Evolutionary conservation across 1,284 basidiomycete genomes (phyloP).

Genomic region (Volvariella volvacea): DNA sequence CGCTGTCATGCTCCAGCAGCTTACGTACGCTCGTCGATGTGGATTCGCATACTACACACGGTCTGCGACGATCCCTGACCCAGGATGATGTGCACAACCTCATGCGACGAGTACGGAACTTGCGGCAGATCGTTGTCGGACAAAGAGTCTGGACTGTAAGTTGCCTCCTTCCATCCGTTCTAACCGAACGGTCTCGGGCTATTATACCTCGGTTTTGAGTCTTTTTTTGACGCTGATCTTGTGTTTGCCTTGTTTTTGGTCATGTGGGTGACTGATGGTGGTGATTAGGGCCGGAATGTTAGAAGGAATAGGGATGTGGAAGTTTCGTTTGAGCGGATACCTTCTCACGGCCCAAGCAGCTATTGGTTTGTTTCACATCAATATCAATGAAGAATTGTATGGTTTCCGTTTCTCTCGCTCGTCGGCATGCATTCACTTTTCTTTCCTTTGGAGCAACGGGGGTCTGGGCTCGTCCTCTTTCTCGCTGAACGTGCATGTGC

Average conservation of each 20-base stretch:
- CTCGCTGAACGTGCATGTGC: too few species aligned
- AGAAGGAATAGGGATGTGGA: background rate
- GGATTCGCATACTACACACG: slow-evolving; percentile 38
- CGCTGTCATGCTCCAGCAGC: slow-evolving; percentile 30
- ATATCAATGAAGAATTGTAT: too few species aligned
- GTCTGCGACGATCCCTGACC: slow-evolving; percentile 32
- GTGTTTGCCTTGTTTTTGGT: background rate
- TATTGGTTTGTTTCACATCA: slow-evolving; percentile 31
- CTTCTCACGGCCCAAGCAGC: slow-evolving; percentile 8
- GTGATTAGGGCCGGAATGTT: background rate
- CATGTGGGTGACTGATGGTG: background rate
- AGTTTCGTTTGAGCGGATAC: slow-evolving; percentile 12
- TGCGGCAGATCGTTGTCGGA: slow-evolving; percentile 45
- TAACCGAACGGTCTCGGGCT: too few species aligned
- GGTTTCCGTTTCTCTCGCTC: too few species aligned
- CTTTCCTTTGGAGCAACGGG: too few species aligned
- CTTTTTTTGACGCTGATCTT: background rate
- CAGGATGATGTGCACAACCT: slow-evolving; percentile 35
- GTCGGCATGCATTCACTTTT: too few species aligned
- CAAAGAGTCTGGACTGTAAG: slow-evolving; percentile 54
- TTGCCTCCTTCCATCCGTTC: slow-evolving; percentile 7
- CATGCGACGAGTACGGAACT: slow-evolving; percentile 31
- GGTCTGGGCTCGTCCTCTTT: too few species aligned
- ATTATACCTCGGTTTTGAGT: too few species aligned
- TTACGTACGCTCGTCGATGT: slow-evolving; percentile 45